A percentile compares a stretch with the other conserved stretches of the same genome.
phyloP scores from a whole-genome alignment of 2,329 filamentous ascomycete genomes.

The Botrytis tulipae region DNA sequence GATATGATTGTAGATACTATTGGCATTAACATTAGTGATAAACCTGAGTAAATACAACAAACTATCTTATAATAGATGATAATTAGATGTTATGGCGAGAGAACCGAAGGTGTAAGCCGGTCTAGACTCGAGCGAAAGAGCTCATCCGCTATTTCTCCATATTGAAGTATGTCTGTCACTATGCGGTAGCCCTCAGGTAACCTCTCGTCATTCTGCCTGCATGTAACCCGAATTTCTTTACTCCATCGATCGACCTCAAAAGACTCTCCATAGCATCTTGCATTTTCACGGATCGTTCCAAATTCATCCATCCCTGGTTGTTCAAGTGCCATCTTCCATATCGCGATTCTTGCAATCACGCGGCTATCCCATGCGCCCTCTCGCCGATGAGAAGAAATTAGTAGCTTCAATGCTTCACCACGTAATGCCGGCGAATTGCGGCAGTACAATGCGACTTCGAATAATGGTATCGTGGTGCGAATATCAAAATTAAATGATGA shows the following conservation, averaged over 20 bases:
- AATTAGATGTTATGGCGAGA: background rate
- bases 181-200: background rate
- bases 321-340: slow-evolving; percentile 34
- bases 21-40: background rate
- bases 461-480: slow-evolving; percentile 60
- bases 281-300: slow-evolving; percentile 28
- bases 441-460: slow-evolving; percentile 63
- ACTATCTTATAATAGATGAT: background rate
- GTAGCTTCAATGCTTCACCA: slow-evolving; percentile 58
- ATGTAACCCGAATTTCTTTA: slow-evolving; percentile 22
- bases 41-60: background rate
- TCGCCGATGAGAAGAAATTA: slow-evolving; percentile 58
- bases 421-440: slow-evolving; percentile 52
- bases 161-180: slow-evolving; percentile 3
- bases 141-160: slow-evolving; percentile 2
- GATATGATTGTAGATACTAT: background rate
- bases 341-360: slow-evolving; percentile 26
- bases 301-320: slow-evolving; percentile 25
- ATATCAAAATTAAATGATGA: slow-evolving; percentile 26
- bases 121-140: background rate
- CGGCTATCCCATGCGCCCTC: slow-evolving; percentile 65
- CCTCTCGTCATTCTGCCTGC: slow-evolving; percentile 22
- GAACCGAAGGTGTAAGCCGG: background rate
- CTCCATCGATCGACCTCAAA: slow-evolving; percentile 26
- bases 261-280: slow-evolving; percentile 26